phyloP scores from a whole-genome alignment of 805 yeast species.

The Kodamaea restingae region DNA sequence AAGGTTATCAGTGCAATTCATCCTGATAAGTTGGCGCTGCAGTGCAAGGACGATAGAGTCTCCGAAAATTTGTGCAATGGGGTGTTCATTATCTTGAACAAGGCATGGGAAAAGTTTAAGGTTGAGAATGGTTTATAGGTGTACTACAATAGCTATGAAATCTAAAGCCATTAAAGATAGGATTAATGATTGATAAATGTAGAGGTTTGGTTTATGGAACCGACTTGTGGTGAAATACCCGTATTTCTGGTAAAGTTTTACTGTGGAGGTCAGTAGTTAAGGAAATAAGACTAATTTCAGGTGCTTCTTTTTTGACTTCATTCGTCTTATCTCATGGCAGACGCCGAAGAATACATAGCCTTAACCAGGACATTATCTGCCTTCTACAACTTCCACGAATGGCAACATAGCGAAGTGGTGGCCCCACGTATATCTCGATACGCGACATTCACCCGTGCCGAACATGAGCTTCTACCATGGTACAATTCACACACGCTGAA shows the following conservation, averaged over 20 bases:
- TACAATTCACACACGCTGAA: conserved; percentile 38
- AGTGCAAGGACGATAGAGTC: conserved; percentile 48
- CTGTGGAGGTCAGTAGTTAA: too few relatives aligned
- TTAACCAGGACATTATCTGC: conserved; percentile 36
- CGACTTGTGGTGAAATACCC: too few relatives aligned
- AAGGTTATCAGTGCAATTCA: conserved; percentile 74
- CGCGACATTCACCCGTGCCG: conserved; percentile 33
- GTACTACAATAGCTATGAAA: too few relatives aligned
- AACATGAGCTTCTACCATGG: conserved; percentile 48
- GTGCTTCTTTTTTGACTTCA: too few relatives aligned
- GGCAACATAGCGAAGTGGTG: conserved; percentile 31
- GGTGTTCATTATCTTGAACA: conserved; percentile 77
- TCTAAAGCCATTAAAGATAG: too few relatives aligned
- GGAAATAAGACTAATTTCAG: too few relatives aligned
- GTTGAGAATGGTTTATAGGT: conserved; percentile 14
- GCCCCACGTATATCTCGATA: conserved; percentile 28
- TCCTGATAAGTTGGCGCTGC: conserved; percentile 67
- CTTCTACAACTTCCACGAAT: conserved; percentile 29
- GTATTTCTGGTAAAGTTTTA: too few relatives aligned
- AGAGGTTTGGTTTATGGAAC: too few relatives aligned
- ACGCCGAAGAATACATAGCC: conserved; percentile 32
- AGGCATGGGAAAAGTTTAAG: conserved; percentile 55
- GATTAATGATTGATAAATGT: too few relatives aligned
- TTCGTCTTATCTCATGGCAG: too few relatives aligned
- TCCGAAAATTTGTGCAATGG: conserved; percentile 80